Percentiles rank a stretch among this genome's conserved stretches.
phyloP scores from a whole-genome alignment of 2,329 filamentous ascomycete species.

The Colletotrichum sp. region DNA sequence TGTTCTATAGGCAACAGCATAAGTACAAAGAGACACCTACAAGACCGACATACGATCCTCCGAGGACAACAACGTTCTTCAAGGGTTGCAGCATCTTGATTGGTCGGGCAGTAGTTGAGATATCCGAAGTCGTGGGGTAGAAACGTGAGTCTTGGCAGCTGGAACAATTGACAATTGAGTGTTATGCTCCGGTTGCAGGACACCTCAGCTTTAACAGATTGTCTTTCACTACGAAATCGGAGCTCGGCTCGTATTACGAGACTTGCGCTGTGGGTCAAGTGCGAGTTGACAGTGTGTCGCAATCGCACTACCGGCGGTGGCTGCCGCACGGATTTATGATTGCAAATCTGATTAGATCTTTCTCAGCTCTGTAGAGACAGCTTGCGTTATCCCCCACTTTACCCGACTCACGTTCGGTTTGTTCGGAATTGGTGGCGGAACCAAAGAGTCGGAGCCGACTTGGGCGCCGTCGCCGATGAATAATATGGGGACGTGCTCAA shows the following conservation, averaged over 20 bases:
- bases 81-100: conserved; percentile 1
- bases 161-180: neutral
- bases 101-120: neutral
- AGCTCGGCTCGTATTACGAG: neutral
- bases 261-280: neutral
- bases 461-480: neutral
- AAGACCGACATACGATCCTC: conserved; percentile 48
- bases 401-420: neutral
- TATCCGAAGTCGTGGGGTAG: neutral
- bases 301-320: neutral
- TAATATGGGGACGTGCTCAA: neutral
- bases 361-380: neutral
- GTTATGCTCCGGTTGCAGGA: neutral
- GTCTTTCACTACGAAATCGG: neutral
- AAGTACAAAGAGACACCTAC: conserved; percentile 20
- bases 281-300: neutral
- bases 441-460: neutral
- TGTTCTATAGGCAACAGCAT: neutral
- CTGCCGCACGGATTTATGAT: neutral
- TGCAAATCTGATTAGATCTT: neutral
- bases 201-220: neutral
- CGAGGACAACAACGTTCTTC: conserved; percentile 45
- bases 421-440: neutral
- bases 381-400: neutral
- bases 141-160: neutral